Evolutionary conservation across 352 stramenopile species (phyloP).

Genomic region (Globisporangium spinosum): DNA sequence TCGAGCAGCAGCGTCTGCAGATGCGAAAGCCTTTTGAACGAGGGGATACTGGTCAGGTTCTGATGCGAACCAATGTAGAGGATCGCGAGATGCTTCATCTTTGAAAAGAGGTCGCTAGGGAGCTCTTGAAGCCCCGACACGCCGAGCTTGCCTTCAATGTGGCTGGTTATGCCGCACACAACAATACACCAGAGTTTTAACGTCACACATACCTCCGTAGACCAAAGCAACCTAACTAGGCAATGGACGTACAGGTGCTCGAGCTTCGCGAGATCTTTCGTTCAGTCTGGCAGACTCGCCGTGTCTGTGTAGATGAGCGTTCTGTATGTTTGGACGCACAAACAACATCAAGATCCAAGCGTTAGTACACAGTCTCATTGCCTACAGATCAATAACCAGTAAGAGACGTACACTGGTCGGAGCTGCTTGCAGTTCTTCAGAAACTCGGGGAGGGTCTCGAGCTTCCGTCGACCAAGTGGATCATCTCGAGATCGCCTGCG

Average conservation of each 20-base stretch:
- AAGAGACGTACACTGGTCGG: conserved; percentile 27
- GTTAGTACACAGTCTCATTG: not conserved
- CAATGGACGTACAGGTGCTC: conserved; percentile 29
- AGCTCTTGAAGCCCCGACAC: conserved; percentile 17
- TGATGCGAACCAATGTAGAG: conserved; percentile 18
- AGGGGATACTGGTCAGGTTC: conserved; percentile 12
- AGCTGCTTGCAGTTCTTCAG: conserved; percentile 28
- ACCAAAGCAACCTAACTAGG: not conserved
- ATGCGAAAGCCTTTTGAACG: conserved; percentile 15
- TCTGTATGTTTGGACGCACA: conserved; percentile 11
- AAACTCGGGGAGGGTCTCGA: conserved; percentile 27
- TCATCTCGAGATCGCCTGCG: conserved; percentile 25
- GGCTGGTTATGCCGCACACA: not conserved
- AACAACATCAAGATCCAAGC: not conserved
- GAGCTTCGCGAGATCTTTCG: conserved; percentile 28
- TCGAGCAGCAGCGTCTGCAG: conserved; percentile 25
- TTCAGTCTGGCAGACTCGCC: conserved; percentile 29
- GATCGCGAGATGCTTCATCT: conserved; percentile 20
- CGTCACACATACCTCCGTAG: not conserved
- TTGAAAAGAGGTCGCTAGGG: conserved; percentile 22
- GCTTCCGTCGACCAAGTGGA: conserved; percentile 33
- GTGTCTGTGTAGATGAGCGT: conserved; percentile 43
- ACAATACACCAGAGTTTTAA: not conserved
- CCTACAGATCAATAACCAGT: too few species aligned
- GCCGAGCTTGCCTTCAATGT: conserved; percentile 15